A percentile compares a stretch with the other conserved stretches of the same genome.
Evolutionary conservation across 2,329 filamentous ascomycete species (phyloP).

Genomic region (Colletotrichum sp.): DNA sequence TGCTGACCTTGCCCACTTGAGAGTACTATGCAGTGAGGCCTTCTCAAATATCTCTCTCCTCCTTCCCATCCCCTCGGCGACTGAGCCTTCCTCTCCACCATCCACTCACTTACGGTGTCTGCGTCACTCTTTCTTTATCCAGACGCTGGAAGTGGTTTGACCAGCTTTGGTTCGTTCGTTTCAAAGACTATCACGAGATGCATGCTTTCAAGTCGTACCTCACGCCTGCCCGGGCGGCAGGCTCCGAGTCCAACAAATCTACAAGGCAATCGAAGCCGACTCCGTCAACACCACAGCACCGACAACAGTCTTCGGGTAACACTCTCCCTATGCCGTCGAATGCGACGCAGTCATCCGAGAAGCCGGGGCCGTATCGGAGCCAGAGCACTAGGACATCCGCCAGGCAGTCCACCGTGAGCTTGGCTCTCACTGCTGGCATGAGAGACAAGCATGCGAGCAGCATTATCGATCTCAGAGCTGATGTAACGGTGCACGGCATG

Average conservation of each 20-base stretch:
- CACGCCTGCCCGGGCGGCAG: slow-evolving; percentile 7
- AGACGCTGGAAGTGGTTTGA: slow-evolving; percentile 13
- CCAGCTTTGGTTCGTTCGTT: slow-evolving; percentile 13
- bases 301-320: neutral
- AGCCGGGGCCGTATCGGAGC: slow-evolving; percentile 6
- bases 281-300: neutral
- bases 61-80: neutral
- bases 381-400: slow-evolving; percentile 9
- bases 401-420: slow-evolving; percentile 18
- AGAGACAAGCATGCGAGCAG: slow-evolving; percentile 20
- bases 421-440: slow-evolving; percentile 21
- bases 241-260: neutral
- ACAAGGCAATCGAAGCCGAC: neutral
- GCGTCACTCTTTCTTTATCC: neutral
- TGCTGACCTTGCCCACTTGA: neutral
- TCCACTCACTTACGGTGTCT: neutral
- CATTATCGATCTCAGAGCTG: slow-evolving; percentile 17
- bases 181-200: slow-evolving; percentile 3
- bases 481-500: slow-evolving; percentile 21
- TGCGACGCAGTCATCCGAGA: neutral
- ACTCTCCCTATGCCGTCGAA: neutral
- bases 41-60: slow-evolving; percentile 14
- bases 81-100: neutral
- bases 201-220: slow-evolving; percentile 23
- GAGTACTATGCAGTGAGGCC: neutral